phyloP scores from a whole-genome alignment of 2,329 filamentous ascomycete species.

The Calonectria pseudoreteaudii region DNA sequence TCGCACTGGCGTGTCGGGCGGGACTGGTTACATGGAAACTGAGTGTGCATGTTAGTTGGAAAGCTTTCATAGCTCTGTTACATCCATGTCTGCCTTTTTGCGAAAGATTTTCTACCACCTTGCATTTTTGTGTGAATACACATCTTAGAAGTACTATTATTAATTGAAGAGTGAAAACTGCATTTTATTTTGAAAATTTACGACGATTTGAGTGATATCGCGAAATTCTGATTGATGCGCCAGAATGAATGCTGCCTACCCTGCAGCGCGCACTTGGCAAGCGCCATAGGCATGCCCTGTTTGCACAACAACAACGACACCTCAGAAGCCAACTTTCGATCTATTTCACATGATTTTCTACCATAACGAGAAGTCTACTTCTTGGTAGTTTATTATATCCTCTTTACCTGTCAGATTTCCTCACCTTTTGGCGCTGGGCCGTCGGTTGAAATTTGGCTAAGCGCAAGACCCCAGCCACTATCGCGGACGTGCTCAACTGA shows the following conservation, averaged over 20 bases:
- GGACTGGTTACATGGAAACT: no score
- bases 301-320: neutral
- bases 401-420: neutral
- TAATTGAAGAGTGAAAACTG: neutral
- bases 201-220: neutral
- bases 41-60: no score
- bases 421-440: neutral
- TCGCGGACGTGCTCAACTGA: neutral
- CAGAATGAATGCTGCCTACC: neutral
- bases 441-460: conserved; percentile 2
- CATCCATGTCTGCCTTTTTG: no score
- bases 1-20: no score
- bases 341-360: no score
- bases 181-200: neutral
- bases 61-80: no score
- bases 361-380: no score
- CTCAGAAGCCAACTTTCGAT: neutral
- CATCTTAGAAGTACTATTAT: neutral
- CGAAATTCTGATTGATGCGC: neutral
- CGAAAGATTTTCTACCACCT: no score
- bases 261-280: neutral
- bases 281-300: neutral
- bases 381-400: neutral
- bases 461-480: neutral
- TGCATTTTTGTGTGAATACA: neutral